Evolutionary conservation across 768 basidiomycete species (phyloP).

Genomic region (Russula vinacea): DNA sequence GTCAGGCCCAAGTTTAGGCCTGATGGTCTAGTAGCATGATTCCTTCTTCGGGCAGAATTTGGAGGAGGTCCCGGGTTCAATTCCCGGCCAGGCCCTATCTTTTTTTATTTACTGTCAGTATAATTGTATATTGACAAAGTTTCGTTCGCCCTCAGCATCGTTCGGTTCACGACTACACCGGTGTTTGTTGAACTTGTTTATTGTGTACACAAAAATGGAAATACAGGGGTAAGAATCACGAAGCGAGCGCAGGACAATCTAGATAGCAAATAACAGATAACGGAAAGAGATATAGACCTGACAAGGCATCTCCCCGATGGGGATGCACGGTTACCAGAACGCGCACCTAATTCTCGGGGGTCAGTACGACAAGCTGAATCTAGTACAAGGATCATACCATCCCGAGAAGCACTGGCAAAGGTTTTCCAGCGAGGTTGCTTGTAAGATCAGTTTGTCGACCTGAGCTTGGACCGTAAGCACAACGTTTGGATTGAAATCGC

Average conservation of each 20-base stretch:
- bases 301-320: neutral
- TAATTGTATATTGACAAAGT: neutral
- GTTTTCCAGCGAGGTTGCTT: conserved; percentile 92
- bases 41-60: conserved; percentile 34
- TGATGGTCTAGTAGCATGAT: conserved; percentile 30
- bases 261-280: conserved; percentile 25
- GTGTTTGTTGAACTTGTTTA: neutral
- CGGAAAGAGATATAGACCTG: neutral
- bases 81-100: conserved; percentile 69
- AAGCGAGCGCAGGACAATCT: conserved; percentile 6
- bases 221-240: conserved; percentile 2
- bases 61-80: conserved; percentile 89
- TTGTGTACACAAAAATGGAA: conserved; percentile 1
- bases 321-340: conserved; percentile 38
- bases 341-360: conserved; percentile 37
- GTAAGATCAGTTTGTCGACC: conserved; percentile 89
- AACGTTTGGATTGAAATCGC: conserved; percentile 87
- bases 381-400: conserved; percentile 51
- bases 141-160: neutral
- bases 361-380: conserved; percentile 1
- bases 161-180: neutral
- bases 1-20: conserved; percentile 51
- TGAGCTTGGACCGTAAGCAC: conserved; percentile 73
- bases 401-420: conserved; percentile 96
- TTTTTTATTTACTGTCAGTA: neutral